phyloP scores from a whole-genome alignment of 345 rosid genomes.

The Eucalyptus rudis region DNA sequence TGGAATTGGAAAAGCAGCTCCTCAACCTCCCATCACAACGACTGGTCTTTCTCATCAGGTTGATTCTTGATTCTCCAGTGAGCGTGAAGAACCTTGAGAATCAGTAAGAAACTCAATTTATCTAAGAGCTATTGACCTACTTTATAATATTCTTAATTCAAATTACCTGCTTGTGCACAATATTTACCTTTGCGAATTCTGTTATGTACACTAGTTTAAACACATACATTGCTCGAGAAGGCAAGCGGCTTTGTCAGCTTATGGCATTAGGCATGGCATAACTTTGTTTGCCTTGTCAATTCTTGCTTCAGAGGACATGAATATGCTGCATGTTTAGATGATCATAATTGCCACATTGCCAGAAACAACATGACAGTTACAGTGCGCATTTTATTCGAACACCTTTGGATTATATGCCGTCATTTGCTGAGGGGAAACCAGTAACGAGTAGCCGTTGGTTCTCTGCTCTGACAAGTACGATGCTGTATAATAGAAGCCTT shows the following conservation, averaged over 20 bases:
- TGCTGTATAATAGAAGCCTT: too few relatives aligned
- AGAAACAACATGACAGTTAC: not conserved
- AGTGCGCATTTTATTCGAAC: not conserved
- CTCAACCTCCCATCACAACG: not conserved
- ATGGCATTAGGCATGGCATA: not conserved
- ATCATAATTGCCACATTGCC: not conserved
- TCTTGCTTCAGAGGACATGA: too few relatives aligned
- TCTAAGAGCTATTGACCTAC: not conserved
- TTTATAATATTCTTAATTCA: not conserved
- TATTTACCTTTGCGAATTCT: not conserved
- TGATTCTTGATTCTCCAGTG: not conserved
- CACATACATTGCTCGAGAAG: not conserved
- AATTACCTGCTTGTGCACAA: not conserved
- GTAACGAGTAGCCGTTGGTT: not conserved
- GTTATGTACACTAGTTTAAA: not conserved
- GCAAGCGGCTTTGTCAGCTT: not conserved
- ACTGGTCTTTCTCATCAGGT: not conserved
- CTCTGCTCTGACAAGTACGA: not conserved
- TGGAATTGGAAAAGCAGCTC: not conserved
- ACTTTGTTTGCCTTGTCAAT: not conserved
- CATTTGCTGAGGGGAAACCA: not conserved
- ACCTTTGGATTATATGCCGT: not conserved
- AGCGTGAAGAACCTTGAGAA: not conserved
- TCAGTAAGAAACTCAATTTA: not conserved
- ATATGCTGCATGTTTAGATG: not conserved